These are phyloP conservation scores for Pseudogymnoascus sp. DNA, from an alignment of 2,329 filamentous ascomycete genomes.

Conservation along the genomic window DNA sequence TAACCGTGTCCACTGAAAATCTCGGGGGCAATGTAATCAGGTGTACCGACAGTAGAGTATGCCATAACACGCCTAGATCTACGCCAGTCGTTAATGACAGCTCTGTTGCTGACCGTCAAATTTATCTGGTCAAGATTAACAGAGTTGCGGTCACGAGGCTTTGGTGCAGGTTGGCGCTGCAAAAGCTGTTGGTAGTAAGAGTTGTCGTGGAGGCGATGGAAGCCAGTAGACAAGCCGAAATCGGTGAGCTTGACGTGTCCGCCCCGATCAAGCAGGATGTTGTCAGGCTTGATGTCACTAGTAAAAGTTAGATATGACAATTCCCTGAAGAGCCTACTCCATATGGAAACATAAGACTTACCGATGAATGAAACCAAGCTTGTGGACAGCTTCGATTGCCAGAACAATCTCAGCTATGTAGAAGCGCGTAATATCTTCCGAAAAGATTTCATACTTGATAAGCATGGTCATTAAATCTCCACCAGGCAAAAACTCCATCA, in stretches of 20 bases:
- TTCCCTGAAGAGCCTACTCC: background rate
- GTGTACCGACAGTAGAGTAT: constrained; percentile 95
- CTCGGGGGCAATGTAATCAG: constrained; percentile 96
- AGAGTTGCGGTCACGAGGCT: constrained; percentile 75
- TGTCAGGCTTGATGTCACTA: constrained; percentile 98
- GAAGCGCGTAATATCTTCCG: constrained; percentile 95
- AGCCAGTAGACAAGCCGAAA: constrained; percentile 94
- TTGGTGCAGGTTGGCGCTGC: constrained; percentile 69
- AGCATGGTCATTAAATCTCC: constrained; percentile 99
- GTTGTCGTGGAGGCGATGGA: constrained; percentile 96
- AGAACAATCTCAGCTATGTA: constrained; percentile 98
- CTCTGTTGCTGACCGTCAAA: constrained; percentile 91
- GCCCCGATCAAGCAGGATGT: constrained; percentile 88
- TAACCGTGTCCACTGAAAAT: constrained; percentile 97
- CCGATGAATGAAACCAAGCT: constrained; percentile 97
- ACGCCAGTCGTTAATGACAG: constrained; percentile 97
- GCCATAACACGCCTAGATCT: constrained; percentile 92
- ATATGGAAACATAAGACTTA: constrained; percentile 36
- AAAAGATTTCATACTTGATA: constrained; percentile 99
- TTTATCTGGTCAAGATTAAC: constrained; percentile 98
- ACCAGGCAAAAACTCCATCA: constrained; percentile 98
- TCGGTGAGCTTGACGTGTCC: constrained; percentile 98
- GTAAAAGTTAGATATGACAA: background rate
- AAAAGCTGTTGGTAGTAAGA: constrained; percentile 97
- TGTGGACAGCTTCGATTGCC: constrained; percentile 98